A percentile compares a stretch with the other conserved stretches of the same genome.
Evolutionary conservation across 73 alveolate genomes (phyloP).

Genomic region (Paramecium bursaria): DNA sequence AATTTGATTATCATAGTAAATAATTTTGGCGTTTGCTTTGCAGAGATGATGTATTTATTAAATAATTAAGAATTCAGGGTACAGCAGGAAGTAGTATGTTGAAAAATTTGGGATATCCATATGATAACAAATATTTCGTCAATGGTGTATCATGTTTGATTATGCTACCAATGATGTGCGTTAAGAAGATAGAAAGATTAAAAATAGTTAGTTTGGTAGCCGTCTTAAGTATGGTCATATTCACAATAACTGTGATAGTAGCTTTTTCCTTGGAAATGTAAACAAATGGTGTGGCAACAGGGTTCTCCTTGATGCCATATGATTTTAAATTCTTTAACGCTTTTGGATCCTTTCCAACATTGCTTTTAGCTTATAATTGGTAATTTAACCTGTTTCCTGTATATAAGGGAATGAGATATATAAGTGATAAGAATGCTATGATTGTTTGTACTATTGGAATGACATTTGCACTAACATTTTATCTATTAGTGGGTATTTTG

Average conservation of each 20-base stretch:
- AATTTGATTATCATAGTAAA: slow-evolving; percentile 29
- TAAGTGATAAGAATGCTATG: slow-evolving; percentile 36
- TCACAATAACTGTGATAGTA: not conserved
- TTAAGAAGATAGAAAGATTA: slow-evolving; percentile 37
- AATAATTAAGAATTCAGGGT: not conserved
- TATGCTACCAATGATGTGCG: slow-evolving; percentile 27
- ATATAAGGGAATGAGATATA: slow-evolving; percentile 13
- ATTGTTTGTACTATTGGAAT: slow-evolving; percentile 31
- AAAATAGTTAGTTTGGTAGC: slow-evolving; percentile 29
- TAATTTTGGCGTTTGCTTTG: slow-evolving; percentile 59
- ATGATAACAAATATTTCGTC: not conserved
- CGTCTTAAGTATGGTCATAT: not conserved
- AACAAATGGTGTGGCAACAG: slow-evolving; percentile 6
- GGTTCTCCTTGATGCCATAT: slow-evolving; percentile 1
- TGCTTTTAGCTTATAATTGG: slow-evolving; percentile 53
- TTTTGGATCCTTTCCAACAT: slow-evolving; percentile 51
- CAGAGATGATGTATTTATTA: slow-evolving; percentile 26
- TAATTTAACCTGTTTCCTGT: slow-evolving; percentile 49
- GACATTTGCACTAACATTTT: slow-evolving; percentile 1
- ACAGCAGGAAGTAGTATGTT: not conserved
- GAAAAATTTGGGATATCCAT: slow-evolving; percentile 2
- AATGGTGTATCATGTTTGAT: slow-evolving; percentile 24
- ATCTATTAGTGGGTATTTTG: slow-evolving; percentile 32
- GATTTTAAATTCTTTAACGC: slow-evolving; percentile 29
- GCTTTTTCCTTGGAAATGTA: not conserved